A percentile compares a stretch with the other conserved stretches of the same genome.
Evolutionary conservation across 352 stramenopile genomes (phyloP).

Genomic region (Globisporangium acanthophoron): DNA sequence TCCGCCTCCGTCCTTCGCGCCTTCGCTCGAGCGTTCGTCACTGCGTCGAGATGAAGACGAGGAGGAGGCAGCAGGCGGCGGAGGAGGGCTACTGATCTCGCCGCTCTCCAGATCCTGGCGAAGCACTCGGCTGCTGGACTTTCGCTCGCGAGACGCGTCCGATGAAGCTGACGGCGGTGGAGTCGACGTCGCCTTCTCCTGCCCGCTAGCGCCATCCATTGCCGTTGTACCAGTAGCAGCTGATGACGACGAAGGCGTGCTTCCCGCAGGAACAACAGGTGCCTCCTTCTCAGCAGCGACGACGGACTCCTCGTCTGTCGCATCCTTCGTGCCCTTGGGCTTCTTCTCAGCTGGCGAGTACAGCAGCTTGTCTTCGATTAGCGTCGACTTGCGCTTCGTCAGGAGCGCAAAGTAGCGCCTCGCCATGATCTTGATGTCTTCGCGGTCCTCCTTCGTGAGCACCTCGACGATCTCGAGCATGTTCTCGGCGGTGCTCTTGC

Average conservation of each 20-base stretch:
- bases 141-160: constrained; percentile 4
- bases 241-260: too few species aligned
- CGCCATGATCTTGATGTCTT: constrained; percentile 90
- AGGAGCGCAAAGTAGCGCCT: constrained; percentile 81
- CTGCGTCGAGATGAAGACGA: constrained; percentile 9
- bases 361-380: constrained; percentile 63
- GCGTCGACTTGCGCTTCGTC: constrained; percentile 63
- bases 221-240: background rate
- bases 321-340: constrained; percentile 12
- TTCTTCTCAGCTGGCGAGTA: constrained; percentile 18
- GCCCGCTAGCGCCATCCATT: background rate
- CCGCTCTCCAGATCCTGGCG: constrained; percentile 46
- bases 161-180: constrained; percentile 4
- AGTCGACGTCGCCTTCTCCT: background rate
- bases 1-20: background rate
- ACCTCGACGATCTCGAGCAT: constrained; percentile 61
- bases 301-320: constrained; percentile 15
- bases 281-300: constrained; percentile 3
- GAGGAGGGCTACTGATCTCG: constrained; percentile 29
- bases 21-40: constrained; percentile 5
- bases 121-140: constrained; percentile 14
- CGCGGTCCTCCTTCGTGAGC: constrained; percentile 73
- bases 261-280: background rate
- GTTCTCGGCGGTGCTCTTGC: constrained; percentile 46
- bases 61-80: background rate